phyloP scores from a whole-genome alignment of 2,329 filamentous ascomycete species.

The Nigrospora sphaerica region DNA sequence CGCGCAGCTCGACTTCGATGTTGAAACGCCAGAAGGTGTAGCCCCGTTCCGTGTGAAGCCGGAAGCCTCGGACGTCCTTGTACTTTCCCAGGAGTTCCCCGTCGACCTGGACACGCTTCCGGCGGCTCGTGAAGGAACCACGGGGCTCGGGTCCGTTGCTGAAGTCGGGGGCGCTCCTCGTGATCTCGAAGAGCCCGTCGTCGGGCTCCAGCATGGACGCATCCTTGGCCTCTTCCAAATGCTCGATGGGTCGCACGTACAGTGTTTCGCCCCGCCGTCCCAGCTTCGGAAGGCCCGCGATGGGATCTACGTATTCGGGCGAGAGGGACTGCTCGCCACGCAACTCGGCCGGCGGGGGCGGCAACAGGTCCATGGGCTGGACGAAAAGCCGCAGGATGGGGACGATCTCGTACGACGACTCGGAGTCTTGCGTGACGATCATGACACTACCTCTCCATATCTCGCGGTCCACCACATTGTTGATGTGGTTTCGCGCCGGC shows the following conservation, averaged over 20 bases:
- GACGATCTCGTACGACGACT: conserved; percentile 73
- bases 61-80: conserved; percentile 74
- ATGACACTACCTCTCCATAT: conserved; percentile 91
- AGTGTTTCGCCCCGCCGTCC: conserved; percentile 79
- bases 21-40: conserved; percentile 98
- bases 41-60: conserved; percentile 77
- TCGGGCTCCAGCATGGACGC: conserved; percentile 75
- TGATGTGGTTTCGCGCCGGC: conserved; percentile 27
- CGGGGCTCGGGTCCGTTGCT: conserved; percentile 39
- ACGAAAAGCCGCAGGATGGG: conserved; percentile 80
- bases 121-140: conserved; percentile 46
- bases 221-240: conserved; percentile 71
- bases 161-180: conserved; percentile 44
- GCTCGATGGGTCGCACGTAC: conserved; percentile 84
- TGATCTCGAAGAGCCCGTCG: conserved; percentile 72
- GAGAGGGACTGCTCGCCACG: conserved; percentile 57
- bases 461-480: conserved; percentile 51
- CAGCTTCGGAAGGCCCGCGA: conserved; percentile 80
- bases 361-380: conserved; percentile 76
- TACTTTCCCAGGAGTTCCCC: conserved; percentile 77
- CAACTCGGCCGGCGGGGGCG: conserved; percentile 67
- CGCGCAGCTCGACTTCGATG: conserved; percentile 78
- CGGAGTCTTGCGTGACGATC: conserved; percentile 84
- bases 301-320: conserved; percentile 80
- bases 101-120: conserved; percentile 51